phyloP scores from a whole-genome alignment of 305 asterid species.

The Fraxinus nigra region DNA sequence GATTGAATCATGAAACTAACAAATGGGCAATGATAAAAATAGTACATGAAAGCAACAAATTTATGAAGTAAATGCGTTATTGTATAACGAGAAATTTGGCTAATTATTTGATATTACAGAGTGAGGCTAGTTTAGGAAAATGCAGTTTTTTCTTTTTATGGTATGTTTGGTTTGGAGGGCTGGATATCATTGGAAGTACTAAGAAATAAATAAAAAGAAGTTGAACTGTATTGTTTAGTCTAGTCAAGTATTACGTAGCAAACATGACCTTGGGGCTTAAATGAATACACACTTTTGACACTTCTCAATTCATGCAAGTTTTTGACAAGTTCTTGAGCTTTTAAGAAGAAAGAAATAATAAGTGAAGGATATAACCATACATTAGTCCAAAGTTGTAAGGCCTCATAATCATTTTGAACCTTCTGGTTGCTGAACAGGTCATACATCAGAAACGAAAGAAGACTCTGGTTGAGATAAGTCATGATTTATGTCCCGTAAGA shows the following conservation, averaged over 20 bases:
- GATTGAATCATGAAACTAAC: background rate
- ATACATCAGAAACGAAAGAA: conserved; percentile 98
- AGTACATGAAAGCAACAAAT: background rate
- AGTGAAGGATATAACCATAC: background rate
- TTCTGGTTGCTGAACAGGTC: conserved; percentile 51
- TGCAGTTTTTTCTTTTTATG: background rate
- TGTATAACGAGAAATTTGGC: background rate
- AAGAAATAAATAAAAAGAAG: background rate
- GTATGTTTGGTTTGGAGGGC: background rate
- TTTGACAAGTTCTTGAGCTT: background rate
- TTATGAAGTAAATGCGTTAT: background rate
- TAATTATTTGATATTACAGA: background rate
- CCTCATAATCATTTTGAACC: background rate
- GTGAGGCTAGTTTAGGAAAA: background rate
- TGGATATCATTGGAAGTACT: background rate
- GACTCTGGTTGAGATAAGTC: conserved; percentile 87
- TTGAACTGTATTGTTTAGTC: background rate
- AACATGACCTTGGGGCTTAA: background rate
- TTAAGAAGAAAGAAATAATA: background rate
- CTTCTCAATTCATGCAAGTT: background rate
- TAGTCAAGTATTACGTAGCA: background rate
- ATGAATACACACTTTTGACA: background rate
- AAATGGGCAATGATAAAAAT: background rate
- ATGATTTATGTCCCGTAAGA: conserved; percentile 88
- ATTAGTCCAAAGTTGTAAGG: background rate